phyloP scores from a whole-genome alignment of 2,329 filamentous ascomycete species.

The Diatrype stigma region DNA sequence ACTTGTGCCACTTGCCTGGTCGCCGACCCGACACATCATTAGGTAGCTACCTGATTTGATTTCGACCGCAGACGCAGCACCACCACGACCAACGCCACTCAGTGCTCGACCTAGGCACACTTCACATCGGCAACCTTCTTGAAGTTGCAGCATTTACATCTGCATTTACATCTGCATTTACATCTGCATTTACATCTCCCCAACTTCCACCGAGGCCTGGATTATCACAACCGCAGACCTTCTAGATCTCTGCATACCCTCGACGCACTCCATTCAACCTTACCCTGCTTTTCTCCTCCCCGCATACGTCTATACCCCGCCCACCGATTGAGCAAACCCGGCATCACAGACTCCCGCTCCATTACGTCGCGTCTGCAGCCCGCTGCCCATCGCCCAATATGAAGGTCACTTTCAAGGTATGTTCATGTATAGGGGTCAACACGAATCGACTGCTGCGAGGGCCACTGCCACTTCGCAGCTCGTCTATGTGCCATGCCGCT shows the following conservation, averaged over 20 bases:
- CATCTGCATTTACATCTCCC: too few relatives aligned
- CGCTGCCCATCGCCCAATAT: constrained; percentile 42
- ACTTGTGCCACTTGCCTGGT: too few relatives aligned
- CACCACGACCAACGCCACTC: background rate
- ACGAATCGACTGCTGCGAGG: constrained; percentile 2
- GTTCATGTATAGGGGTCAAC: constrained; percentile 14
- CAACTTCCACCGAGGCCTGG: too few relatives aligned
- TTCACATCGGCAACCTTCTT: too few relatives aligned
- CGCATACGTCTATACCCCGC: background rate
- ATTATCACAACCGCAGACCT: too few relatives aligned
- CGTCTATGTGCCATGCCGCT: too few relatives aligned
- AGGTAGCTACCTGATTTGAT: constrained; percentile 1
- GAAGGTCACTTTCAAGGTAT: constrained; percentile 66
- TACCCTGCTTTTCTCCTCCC: background rate
- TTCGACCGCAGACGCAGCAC: background rate
- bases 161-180: too few relatives aligned
- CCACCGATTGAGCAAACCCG: background rate
- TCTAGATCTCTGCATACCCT: background rate
- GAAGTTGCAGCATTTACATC: too few relatives aligned
- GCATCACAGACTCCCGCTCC: background rate
- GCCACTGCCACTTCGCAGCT: background rate
- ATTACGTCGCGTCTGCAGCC: constrained; percentile 14
- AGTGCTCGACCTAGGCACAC: background rate
- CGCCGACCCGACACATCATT: constrained; percentile 1
- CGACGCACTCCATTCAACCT: background rate